These are phyloP conservation scores for Monosporascus sp. DNA, from an alignment of 2,329 filamentous ascomycete species.

Conservation along the genomic window DNA sequence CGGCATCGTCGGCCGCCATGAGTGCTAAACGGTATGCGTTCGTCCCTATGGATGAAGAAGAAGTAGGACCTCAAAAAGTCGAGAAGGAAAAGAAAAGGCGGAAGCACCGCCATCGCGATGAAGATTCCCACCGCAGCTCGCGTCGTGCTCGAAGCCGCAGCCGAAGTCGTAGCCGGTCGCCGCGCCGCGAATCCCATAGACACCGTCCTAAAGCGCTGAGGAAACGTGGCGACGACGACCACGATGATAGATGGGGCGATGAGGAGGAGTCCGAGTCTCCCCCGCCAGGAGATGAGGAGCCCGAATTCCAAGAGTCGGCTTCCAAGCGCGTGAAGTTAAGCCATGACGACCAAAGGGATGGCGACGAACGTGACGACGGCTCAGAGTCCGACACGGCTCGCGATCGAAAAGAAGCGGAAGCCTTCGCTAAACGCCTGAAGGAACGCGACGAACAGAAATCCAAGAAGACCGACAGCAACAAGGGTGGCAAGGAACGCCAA, in stretches of 20 bases:
- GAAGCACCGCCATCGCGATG: conserved; percentile 33
- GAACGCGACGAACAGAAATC: conserved; percentile 65
- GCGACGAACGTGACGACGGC: conserved; percentile 29
- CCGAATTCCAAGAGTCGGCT: conserved; percentile 62
- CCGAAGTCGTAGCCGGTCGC: conserved; percentile 25
- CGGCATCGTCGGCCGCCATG: conserved; percentile 26
- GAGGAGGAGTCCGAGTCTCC: conserved; percentile 52
- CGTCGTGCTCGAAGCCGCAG: conserved; percentile 14
- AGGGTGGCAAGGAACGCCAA: conserved; percentile 53
- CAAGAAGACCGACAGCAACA: conserved; percentile 58
- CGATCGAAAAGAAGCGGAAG: conserved; percentile 71
- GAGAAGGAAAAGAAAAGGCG: conserved; percentile 43
- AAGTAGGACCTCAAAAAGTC: conserved; percentile 49
- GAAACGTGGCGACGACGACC: conserved; percentile 43
- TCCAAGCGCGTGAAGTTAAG: conserved; percentile 64
- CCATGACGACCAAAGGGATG: conserved; percentile 36
- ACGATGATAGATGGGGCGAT: conserved; percentile 78
- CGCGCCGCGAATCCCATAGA: conserved; percentile 18
- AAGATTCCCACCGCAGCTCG: conserved; percentile 24
- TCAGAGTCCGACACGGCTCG: conserved; percentile 58
- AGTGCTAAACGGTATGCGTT: conserved; percentile 60
- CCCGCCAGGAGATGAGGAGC: conserved; percentile 42
- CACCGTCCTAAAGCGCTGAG: conserved; percentile 37
- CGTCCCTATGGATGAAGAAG: conserved; percentile 61
- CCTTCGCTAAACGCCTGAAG: conserved; percentile 70